Evolutionary conservation across 2,329 filamentous ascomycete genomes (phyloP), one percentile per base, ranked within the genome.

Genomic region (Moelleriella libera): DNA sequence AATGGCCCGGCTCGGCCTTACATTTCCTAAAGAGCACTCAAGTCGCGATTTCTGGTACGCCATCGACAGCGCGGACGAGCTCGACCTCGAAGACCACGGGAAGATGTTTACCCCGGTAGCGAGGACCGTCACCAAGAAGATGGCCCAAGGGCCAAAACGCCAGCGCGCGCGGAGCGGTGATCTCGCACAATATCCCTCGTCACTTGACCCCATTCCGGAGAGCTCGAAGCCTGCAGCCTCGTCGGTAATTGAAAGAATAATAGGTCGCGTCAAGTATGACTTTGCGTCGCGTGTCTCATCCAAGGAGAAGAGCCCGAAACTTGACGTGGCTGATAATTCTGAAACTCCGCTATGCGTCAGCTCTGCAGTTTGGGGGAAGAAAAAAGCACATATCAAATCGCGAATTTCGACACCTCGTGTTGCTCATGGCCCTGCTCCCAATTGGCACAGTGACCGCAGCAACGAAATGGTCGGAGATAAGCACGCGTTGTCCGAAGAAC

Each of bases 31-130:
- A 47, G 60, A 62, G 50, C 50, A 59, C 42, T 49, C 57, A 40
- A 57, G 55, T 53, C 63, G 63, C 54, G 52, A 60, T 29, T 61
- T 61, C 46, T 67, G 66, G 63, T 66, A 66, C 48, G 54, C 60
- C 53, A 55, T 63, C 52, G 62, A 66, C 54, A 64, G 59, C 41
- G 63, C 63, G 10, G 57, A 60, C 39, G 60, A 62, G 7, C 55
- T 60, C 42, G 60, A 62, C 10, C 41, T 37, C 4, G 55, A 55
- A 21, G 52, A 54, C 21, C 54, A 57, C 4, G 48, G 47, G 8
- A 42, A 28, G 11, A n/a, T 4, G 11, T 5, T 10, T 6, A 28
- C 9, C 7, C 14, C 28, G 29, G 28, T 34, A 30, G 32, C 14
- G 8, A 37, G 12, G 12, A 44, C 40, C 12, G n/a, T n/a, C 6